Base-by-base conservation (phyloP, 2,329 filamentous ascomycete genomes). In the Sporothrix luriei region DNA sequence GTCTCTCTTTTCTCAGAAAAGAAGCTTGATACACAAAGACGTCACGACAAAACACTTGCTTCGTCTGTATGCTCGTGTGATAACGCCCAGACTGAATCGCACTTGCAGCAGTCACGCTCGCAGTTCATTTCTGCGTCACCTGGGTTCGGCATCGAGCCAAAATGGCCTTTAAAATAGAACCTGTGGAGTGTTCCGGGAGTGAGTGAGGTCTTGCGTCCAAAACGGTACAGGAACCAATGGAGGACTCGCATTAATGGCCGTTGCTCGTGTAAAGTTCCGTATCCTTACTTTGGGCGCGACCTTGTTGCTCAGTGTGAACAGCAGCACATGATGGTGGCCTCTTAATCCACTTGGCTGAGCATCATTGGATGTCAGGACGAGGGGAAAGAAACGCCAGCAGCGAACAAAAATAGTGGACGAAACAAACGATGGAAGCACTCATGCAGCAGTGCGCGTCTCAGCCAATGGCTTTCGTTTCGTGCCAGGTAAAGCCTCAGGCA, bases 321-420 rank as follows among this genome's bases (percentile, higher is more conserved):
- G 29, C 29, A 52, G 46, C 13, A 10, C 48, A 29, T 62, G 24
- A 29, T 21, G 3, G 40, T 29, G 29, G 55, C n/a, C 55, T 43
- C 55, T 43, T n/a, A n/a, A 66, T 52, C 64, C 64, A 66, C 48
- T 38, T 43, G 29, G n/a, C 29, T 29, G 48, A 16, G 48, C 29
- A 16, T 29, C 4, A 66, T 54, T 66, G 29, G 55, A 26, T 51
- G 26, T 54, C n/a, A 19, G 24, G 9, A 38, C 11, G 16, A 26
- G 11, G 29, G 40, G 24, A 10, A 54, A 51, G 64, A 54, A 46
- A 29, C 3, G 33, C 64, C 55, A 33, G 33, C n/a, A 66, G 14
- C 48, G 29, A 40, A 24, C 46, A 19, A 51, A 51, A 43, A 16
- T 2, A 65, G 43, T 65, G 61, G 61, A 49, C 61, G 33, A 29